Conservation (phyloP, 768 basidiomycete genomes). For the Calocybe cyanea region DNA sequence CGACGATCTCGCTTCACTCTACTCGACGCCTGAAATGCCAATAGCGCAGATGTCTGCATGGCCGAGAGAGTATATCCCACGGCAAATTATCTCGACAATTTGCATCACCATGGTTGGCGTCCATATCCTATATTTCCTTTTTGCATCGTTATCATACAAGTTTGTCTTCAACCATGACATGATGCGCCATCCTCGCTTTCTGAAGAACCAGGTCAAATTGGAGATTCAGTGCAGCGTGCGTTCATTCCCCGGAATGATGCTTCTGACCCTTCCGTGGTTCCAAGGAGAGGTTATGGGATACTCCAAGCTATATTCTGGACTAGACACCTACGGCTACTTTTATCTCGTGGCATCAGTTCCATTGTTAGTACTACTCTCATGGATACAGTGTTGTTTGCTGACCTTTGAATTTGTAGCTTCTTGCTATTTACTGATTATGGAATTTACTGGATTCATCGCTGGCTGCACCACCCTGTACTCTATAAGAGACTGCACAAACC, state of each 20-base stretch:
- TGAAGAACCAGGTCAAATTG: constrained; percentile 77
- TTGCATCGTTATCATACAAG: constrained; percentile 80
- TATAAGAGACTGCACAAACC: constrained; percentile 96
- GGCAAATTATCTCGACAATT: constrained; percentile 72
- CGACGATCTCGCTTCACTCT: constrained; percentile 29
- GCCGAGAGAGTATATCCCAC: constrained; percentile 79
- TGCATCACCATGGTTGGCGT: constrained; percentile 78
- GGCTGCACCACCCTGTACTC: constrained; percentile 76
- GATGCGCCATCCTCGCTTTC: constrained; percentile 93
- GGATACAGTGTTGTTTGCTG: background rate
- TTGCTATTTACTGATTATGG: constrained; percentile 86
- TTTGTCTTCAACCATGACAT: constrained; percentile 93
- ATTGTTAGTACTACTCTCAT: constrained; percentile 43
- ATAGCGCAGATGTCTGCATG: constrained; percentile 60
- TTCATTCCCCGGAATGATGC: constrained; percentile 79
- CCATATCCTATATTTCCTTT: constrained; percentile 80
- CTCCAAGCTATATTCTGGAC: constrained; percentile 70
- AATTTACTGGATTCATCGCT: constrained; percentile 97
- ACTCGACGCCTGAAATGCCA: constrained; percentile 22
- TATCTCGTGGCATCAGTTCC: constrained; percentile 68
- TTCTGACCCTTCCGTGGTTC: constrained; percentile 93
- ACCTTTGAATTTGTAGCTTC: constrained; percentile 42
- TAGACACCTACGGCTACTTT: constrained; percentile 75
- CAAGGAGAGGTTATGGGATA: constrained; percentile 86
- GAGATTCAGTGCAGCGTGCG: constrained; percentile 76